A percentile compares a stretch with the other conserved stretches of the same genome.
These are phyloP conservation scores for Pyrrhoderma noxium DNA, from an alignment of 1,284 basidiomycete genomes.

Conservation along the genomic window DNA sequence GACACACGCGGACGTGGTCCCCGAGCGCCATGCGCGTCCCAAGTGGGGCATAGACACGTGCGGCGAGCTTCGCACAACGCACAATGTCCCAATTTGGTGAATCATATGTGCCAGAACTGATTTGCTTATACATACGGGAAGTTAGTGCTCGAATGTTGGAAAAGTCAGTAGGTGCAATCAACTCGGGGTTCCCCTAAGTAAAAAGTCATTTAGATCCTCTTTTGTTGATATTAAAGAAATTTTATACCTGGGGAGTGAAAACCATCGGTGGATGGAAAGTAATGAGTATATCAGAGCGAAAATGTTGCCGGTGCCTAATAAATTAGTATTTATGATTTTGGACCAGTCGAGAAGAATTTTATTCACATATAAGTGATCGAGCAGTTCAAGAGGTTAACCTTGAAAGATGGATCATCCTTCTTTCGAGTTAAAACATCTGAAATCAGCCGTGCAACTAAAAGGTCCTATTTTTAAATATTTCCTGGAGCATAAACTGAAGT, in stretches of 20 bases:
- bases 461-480: neutral
- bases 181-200: conserved; percentile 56
- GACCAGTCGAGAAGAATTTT: conserved; percentile 19
- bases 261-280: conserved; percentile 71
- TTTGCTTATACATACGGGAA: conserved; percentile 52
- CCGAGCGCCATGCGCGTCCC: conserved; percentile 77
- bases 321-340: conserved; percentile 29
- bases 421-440: conserved; percentile 73
- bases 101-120: conserved; percentile 70
- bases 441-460: conserved; percentile 66
- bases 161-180: conserved; percentile 62
- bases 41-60: conserved; percentile 74
- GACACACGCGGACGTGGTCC: conserved; percentile 70
- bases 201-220: conserved; percentile 3
- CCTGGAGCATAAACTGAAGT: conserved; percentile 3
- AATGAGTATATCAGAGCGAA: conserved; percentile 79
- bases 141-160: conserved; percentile 55
- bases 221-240: neutral
- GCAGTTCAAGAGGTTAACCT: conserved; percentile 66
- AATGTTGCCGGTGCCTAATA: conserved; percentile 60
- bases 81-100: conserved; percentile 77
- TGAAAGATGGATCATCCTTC: conserved; percentile 57
- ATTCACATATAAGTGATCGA: conserved; percentile 83
- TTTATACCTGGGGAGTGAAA: conserved; percentile 53
- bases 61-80: conserved; percentile 65